A percentile compares a stretch with the other conserved stretches of the same genome.
Evolutionary conservation across 495 filamentous ascomycete species (phyloP).

Genomic region (Xylaria palmicola): DNA sequence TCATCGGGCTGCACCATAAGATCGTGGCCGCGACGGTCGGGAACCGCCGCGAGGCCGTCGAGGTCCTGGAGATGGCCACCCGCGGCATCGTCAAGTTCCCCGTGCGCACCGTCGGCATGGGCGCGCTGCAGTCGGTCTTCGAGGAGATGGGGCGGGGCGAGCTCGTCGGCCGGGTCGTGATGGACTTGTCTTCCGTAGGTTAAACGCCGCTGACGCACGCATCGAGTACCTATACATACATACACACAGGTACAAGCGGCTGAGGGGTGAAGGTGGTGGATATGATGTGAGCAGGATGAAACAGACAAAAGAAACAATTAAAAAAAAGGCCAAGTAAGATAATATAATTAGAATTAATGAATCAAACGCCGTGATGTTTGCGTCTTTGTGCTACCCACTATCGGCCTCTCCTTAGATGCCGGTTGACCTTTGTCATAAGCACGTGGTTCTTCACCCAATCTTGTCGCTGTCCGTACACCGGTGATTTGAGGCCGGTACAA

Average conservation of each 20-base stretch:
- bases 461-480: constrained; percentile 4
- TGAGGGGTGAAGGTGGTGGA: too few species aligned
- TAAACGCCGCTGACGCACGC: too few species aligned
- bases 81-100: constrained; percentile 62
- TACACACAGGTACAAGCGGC: too few species aligned
- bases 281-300: too few species aligned
- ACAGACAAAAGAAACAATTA: too few species aligned
- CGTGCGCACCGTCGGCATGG: constrained; percentile 59
- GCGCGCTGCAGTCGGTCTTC: constrained; percentile 59
- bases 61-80: constrained; percentile 62
- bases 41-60: constrained; percentile 63
- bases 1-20: constrained; percentile 54
- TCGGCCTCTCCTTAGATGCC: too few species aligned
- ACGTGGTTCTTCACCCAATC: not conserved
- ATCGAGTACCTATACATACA: too few species aligned
- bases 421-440: too few species aligned
- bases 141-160: constrained; percentile 58
- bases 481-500: not conserved
- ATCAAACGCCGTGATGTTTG: too few species aligned
- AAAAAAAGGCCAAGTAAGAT: too few species aligned
- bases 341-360: too few species aligned
- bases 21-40: constrained; percentile 66
- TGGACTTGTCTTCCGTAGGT: constrained; percentile 48
- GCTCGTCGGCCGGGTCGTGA: constrained; percentile 58
- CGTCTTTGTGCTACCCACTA: too few species aligned